A percentile compares a stretch with the other conserved stretches of the same genome.
phyloP scores from a whole-genome alignment of 2,329 filamentous ascomycete species.

The Cercospora sp. region DNA sequence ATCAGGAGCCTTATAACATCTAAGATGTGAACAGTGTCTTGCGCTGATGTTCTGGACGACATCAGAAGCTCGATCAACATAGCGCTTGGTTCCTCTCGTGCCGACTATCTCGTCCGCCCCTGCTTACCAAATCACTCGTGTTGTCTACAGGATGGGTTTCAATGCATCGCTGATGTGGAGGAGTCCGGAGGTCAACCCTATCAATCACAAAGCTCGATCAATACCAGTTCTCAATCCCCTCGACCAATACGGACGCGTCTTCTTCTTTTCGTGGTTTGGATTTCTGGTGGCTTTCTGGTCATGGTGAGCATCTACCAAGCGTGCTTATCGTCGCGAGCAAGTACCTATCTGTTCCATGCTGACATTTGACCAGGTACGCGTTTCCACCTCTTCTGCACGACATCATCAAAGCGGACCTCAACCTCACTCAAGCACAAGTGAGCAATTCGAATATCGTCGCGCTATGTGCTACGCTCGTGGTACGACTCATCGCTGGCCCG shows the following conservation, averaged over 20 bases:
- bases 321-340: background rate
- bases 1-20: background rate
- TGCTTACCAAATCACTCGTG: background rate
- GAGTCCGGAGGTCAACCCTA: slow-evolving; percentile 75
- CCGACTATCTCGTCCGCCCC: background rate
- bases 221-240: slow-evolving; percentile 77
- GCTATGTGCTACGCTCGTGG: slow-evolving; percentile 69
- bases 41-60: background rate
- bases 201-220: slow-evolving; percentile 78
- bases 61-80: slow-evolving; percentile 1
- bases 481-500: slow-evolving; percentile 76
- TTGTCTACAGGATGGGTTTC: slow-evolving; percentile 24
- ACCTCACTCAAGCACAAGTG: slow-evolving; percentile 68
- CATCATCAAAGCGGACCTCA: slow-evolving; percentile 77
- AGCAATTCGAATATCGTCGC: slow-evolving; percentile 91
- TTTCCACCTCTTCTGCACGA: slow-evolving; percentile 79
- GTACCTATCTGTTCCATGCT: background rate
- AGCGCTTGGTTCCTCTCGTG: background rate
- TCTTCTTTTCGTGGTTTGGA: slow-evolving; percentile 85
- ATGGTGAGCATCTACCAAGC: slow-evolving; percentile 51
- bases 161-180: slow-evolving; percentile 41
- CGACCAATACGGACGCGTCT: slow-evolving; percentile 79
- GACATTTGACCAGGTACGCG: slow-evolving; percentile 67
- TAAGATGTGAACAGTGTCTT: background rate
- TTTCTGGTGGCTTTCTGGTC: slow-evolving; percentile 88